Evolutionary conservation across 306 rosid species (phyloP).

Genomic region (Dalbergia cultrata): DNA sequence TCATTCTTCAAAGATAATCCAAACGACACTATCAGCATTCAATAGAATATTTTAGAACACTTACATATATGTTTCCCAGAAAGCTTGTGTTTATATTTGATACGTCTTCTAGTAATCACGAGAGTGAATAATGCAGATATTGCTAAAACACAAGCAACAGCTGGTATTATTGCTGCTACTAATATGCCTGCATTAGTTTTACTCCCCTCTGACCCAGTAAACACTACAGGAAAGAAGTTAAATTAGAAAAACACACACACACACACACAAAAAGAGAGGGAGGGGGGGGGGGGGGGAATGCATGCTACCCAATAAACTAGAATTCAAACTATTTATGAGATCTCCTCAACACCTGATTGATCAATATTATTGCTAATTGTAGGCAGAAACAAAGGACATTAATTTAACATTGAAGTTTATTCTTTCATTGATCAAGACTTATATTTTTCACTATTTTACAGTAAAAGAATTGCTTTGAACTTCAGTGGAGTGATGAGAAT

Average conservation of each 20-base stretch:
- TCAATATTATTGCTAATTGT: too few species aligned
- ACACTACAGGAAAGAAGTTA: slow-evolving; percentile 47
- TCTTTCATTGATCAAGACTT: slow-evolving; percentile 26
- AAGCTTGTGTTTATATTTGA: slow-evolving; percentile 33
- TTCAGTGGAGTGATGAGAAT: neutral
- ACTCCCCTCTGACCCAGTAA: slow-evolving; percentile 21
- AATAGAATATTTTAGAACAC: slow-evolving; percentile 40
- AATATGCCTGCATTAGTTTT: slow-evolving; percentile 50
- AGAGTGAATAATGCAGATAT: slow-evolving; percentile 58
- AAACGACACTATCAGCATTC: slow-evolving; percentile 9
- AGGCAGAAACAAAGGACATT: too few species aligned
- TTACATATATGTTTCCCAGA: slow-evolving; percentile 68
- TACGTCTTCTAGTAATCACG: slow-evolving; percentile 54
- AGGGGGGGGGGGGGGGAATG: neutral
- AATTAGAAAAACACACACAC: slow-evolving; percentile 37
- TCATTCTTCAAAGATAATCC: slow-evolving; percentile 33
- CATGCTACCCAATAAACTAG: neutral
- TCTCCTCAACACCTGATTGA: too few species aligned
- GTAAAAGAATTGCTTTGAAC: slow-evolving; percentile 8
- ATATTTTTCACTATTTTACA: neutral
- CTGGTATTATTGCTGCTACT: slow-evolving; percentile 60
- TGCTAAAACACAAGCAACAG: slow-evolving; percentile 52
- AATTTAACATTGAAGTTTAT: slow-evolving; percentile 1
- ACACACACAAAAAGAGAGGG: too few species aligned
- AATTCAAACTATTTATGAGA: too few species aligned